These are phyloP conservation scores for Cubamyces sp. DNA, from an alignment of 768 basidiomycete genomes.

Conservation along the genomic window DNA sequence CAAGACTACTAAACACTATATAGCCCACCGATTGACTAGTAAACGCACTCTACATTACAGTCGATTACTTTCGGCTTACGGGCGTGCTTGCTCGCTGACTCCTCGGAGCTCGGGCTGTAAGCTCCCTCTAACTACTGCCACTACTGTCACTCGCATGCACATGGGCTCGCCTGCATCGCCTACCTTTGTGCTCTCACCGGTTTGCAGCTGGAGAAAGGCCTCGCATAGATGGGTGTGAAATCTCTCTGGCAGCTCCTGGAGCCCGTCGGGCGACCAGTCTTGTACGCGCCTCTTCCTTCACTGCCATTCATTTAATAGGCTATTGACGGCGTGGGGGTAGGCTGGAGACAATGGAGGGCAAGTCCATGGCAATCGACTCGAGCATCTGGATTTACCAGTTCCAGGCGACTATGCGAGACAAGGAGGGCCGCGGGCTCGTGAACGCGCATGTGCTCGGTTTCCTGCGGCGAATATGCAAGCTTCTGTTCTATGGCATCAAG, in stretches of 20 bases:
- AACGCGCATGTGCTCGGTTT: conserved; percentile 96
- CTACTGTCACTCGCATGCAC: conserved; percentile 7
- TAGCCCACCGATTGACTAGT: no score
- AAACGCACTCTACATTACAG: no score
- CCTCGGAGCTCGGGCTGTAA: no score
- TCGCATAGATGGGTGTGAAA: conserved; percentile 87
- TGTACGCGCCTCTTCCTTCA: conserved; percentile 54
- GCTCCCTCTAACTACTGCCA: background rate
- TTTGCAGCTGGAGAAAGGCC: background rate
- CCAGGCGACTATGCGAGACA: conserved; percentile 98
- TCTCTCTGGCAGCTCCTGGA: conserved; percentile 90
- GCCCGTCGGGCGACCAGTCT: conserved; percentile 93
- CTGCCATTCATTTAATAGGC: background rate
- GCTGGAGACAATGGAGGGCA: conserved; percentile 94
- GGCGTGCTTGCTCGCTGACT: no score
- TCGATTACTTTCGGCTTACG: no score
- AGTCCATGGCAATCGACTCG: conserved; percentile 94
- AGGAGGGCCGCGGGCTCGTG: conserved; percentile 85
- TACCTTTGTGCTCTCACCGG: background rate
- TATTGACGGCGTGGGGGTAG: conserved; percentile 42
- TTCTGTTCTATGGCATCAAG: conserved; percentile 96
- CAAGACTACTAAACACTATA: no score
- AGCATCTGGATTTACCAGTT: conserved; percentile 99
- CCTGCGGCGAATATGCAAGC: conserved; percentile 87
- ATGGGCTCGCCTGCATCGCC: conserved; percentile 4